Evolutionary conservation across 305 asterid species (phyloP).

Genomic region (Fraxinus latifolia): DNA sequence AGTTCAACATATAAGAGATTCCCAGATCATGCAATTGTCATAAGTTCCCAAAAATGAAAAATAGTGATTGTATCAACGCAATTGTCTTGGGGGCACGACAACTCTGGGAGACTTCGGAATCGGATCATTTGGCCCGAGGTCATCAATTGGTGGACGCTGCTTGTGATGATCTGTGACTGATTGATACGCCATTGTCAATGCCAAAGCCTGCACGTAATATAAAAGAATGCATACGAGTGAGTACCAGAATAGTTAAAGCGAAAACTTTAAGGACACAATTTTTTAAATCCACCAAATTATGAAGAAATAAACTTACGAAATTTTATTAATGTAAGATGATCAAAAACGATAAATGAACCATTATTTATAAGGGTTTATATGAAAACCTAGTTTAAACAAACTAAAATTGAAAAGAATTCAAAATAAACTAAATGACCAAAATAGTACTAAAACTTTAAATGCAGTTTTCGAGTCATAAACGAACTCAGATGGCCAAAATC

Average conservation of each 20-base stretch:
- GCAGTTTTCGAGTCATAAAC: no score
- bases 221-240: neutral
- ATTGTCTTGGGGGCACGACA: constrained; percentile 37
- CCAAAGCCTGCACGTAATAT: constrained; percentile 52
- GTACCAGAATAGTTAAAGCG: neutral
- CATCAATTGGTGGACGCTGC: constrained; percentile 77
- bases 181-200: constrained; percentile 76
- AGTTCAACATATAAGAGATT: neutral
- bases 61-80: constrained; percentile 11
- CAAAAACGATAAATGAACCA: no score
- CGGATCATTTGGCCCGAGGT: constrained; percentile 57
- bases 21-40: neutral
- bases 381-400: no score
- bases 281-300: no score
- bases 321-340: no score
- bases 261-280: no score
- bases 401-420: no score
- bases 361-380: no score
- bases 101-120: constrained; percentile 48
- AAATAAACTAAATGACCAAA: no score
- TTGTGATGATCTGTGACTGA: constrained; percentile 67
- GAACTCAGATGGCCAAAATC: no score
- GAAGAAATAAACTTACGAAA: no score
- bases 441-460: no score
- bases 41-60: neutral